Evolutionary conservation across 73 alveolate genomes (phyloP).

Genomic region (Paramecium tetraurelia): DNA sequence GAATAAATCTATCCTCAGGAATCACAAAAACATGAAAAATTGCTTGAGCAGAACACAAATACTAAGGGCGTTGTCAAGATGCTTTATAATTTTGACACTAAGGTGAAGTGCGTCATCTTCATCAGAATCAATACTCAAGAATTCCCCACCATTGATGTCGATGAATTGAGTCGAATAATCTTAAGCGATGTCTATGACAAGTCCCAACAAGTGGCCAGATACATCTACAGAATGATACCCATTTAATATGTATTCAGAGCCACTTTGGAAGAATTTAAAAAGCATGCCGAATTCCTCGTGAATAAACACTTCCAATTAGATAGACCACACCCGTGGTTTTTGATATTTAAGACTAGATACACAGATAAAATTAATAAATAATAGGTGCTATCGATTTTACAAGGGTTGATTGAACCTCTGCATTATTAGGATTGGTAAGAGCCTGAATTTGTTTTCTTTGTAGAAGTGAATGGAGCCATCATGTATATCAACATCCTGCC

Average conservation of each 20-base stretch:
- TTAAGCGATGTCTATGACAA: not conserved
- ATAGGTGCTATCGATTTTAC: not conserved
- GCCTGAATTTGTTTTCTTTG: conserved; percentile 37
- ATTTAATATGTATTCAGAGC: conserved; percentile 25
- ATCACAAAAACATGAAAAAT: conserved; percentile 1
- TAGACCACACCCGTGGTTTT: conserved; percentile 2
- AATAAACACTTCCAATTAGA: not conserved
- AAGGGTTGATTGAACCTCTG: not conserved
- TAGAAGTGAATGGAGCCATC: conserved; percentile 43
- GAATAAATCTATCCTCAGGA: conserved; percentile 26
- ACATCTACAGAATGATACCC: not conserved
- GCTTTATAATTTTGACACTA: conserved; percentile 40
- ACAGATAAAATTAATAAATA: not conserved
- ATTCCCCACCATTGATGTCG: not conserved
- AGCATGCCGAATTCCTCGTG: not conserved
- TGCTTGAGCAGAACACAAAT: not conserved
- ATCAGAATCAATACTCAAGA: conserved; percentile 33
- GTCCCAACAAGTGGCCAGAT: not conserved
- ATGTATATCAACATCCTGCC: conserved; percentile 26
- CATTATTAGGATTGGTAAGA: conserved; percentile 35
- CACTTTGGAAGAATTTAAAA: not conserved
- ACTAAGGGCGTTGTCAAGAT: not conserved
- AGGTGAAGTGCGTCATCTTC: conserved; percentile 26
- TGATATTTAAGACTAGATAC: conserved; percentile 10
- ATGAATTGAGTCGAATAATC: not conserved